phyloP scores from a whole-genome alignment of 2,329 filamentous ascomycete genomes.

The Waltergamsia citrina region DNA sequence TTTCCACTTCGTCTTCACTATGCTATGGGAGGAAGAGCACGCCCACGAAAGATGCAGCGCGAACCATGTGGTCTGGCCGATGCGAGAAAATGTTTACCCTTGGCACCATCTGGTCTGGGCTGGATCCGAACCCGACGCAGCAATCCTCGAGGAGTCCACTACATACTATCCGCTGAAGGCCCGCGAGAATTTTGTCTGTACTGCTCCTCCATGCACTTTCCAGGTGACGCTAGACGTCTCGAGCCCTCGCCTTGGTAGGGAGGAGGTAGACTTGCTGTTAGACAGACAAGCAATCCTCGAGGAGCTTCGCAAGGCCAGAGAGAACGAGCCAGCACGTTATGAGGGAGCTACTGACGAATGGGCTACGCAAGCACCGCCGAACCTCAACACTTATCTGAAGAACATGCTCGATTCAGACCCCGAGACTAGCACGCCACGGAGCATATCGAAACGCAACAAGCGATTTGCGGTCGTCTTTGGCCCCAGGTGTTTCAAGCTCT shows the following conservation, averaged over 20 bases:
- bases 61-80: slow-evolving; percentile 22
- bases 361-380: slow-evolving; percentile 27
- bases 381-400: slow-evolving; percentile 41
- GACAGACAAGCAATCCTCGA: slow-evolving; percentile 33
- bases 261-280: slow-evolving; percentile 31
- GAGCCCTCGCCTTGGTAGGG: slow-evolving; percentile 32
- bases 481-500: slow-evolving; percentile 36
- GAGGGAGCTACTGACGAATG: slow-evolving; percentile 29
- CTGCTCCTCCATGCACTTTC: slow-evolving; percentile 29
- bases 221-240: slow-evolving; percentile 37
- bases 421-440: slow-evolving; percentile 26
- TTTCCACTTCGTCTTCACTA: slow-evolving; percentile 30
- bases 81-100: slow-evolving; percentile 21
- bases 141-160: slow-evolving; percentile 11
- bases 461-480: slow-evolving; percentile 45
- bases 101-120: slow-evolving; percentile 29
- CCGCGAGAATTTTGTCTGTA: slow-evolving; percentile 30
- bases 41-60: slow-evolving; percentile 17
- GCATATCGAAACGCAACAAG: slow-evolving; percentile 47
- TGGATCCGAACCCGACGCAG: slow-evolving; percentile 16
- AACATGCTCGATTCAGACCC: slow-evolving; percentile 32
- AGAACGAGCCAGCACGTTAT: slow-evolving; percentile 38
- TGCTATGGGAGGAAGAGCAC: slow-evolving; percentile 20
- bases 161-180: slow-evolving; percentile 29
- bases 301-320: slow-evolving; percentile 27